Evolutionary conservation across 176 grass and related monocot genomes (phyloP), one percentile per base, ranked within the genome.

Genomic region (Coix lacrymajobi): DNA sequence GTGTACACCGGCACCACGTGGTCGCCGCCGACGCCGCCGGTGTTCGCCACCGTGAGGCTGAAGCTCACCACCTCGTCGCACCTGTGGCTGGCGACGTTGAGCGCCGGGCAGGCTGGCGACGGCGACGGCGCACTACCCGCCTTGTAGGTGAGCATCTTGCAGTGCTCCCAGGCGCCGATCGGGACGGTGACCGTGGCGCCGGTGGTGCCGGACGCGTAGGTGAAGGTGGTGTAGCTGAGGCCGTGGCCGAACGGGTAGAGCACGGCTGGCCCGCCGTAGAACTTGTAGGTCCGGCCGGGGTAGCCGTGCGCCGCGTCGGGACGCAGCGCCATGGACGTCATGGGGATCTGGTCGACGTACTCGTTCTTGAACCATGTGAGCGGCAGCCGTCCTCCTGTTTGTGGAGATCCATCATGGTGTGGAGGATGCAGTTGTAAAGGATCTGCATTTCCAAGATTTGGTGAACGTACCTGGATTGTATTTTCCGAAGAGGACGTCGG

Each of bases 111-210:
- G 2, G 66, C 57, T 0, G 85, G 73, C 30, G 72, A 3, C 17
- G 30, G 40, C 25, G 69, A 71, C 10, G 71, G 68, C 38, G 43
- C 25, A 4, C 24, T 56, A 3, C 43, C 6, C 0, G 48, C 10
- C 73, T 86, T 86, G 86, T 76, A 89, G 16, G 39, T 84, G 20
- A 91, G 79, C 43, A 5, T 29, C 83, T 79, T 86, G 75, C 86
- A 86, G 86, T 86, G 79, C 41, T 48, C 69, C 4, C 43, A 11
- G 40, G 31, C 19, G 29, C 1, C n/a, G 32, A 72, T 1, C 1
- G 44, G 30, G 20, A 84, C 15, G 13, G 58, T 77, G 22, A 85
- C 30, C 1, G 46, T 12, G 15, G 48, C 24, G 82, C 25, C 52
- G 49, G 71, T 79, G 73, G 26, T 54, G 68, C 15, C 1, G 4